Evolutionary conservation across 495 filamentous ascomycete genomes (phyloP).

Genomic region (Choiromyces venosus): DNA sequence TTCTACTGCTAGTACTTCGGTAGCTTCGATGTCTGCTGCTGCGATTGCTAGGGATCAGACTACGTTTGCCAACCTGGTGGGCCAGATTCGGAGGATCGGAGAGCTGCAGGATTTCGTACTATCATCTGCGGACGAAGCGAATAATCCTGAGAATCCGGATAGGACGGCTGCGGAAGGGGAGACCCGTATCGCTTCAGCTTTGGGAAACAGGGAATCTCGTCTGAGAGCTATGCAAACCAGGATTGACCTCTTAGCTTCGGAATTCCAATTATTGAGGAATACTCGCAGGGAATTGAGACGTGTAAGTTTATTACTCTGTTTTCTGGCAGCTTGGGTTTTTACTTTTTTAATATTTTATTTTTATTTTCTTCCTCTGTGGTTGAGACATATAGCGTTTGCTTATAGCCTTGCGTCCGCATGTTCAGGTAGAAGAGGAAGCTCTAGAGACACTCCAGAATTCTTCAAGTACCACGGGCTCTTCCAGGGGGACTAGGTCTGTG

Average conservation of each 20-base stretch:
- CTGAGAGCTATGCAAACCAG: slow-evolving; percentile 39
- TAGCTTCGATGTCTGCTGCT: not conserved
- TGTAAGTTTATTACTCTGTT: slow-evolving; percentile 10
- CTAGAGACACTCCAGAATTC: slow-evolving; percentile 28
- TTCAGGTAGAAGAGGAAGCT: slow-evolving; percentile 31
- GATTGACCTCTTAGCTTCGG: slow-evolving; percentile 36
- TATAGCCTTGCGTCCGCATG: not conserved
- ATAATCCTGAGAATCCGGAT: slow-evolving; percentile 5
- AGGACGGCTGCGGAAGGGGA: slow-evolving; percentile 12
- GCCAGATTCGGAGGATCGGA: slow-evolving; percentile 38
- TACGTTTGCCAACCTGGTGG: slow-evolving; percentile 37
- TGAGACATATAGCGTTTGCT: not conserved
- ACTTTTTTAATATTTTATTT: slow-evolving; percentile 5
- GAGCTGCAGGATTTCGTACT: slow-evolving; percentile 39
- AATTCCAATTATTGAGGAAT: slow-evolving; percentile 35
- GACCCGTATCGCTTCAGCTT: slow-evolving; percentile 20
- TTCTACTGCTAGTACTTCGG: not conserved
- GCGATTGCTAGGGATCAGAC: slow-evolving; percentile 16
- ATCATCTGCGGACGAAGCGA: slow-evolving; percentile 13
- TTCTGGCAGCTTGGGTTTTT: not conserved
- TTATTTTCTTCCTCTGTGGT: not conserved
- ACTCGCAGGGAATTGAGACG: slow-evolving; percentile 32
- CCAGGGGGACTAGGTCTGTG: not conserved
- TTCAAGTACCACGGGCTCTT: not conserved
- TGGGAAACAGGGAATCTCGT: slow-evolving; percentile 32